phyloP scores from a whole-genome alignment of 768 basidiomycete species.

The Rossbeevera mucosa region DNA sequence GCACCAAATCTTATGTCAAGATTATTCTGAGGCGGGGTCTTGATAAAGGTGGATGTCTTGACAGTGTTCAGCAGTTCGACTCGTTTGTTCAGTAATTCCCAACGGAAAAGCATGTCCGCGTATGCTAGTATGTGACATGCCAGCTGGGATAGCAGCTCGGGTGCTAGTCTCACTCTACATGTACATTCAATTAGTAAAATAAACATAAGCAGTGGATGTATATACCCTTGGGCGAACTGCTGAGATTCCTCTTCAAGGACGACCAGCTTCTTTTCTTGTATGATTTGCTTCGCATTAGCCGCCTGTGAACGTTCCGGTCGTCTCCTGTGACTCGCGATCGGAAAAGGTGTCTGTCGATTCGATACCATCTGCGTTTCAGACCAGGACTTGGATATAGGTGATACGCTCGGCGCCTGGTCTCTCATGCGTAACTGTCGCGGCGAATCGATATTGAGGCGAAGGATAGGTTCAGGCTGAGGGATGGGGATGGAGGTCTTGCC shows the following conservation, averaged over 20 bases:
- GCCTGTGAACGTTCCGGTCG: conserved; percentile 42
- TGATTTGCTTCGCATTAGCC: conserved; percentile 25
- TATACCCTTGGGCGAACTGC: conserved; percentile 12
- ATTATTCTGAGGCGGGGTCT: conserved; percentile 23
- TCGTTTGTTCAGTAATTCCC: conserved; percentile 68
- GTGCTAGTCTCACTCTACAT: conserved; percentile 11
- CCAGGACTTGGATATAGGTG: conserved; percentile 51
- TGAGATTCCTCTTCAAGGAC: conserved; percentile 27
- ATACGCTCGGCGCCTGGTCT: conserved; percentile 24
- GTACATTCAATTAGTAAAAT: neutral
- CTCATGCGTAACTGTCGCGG: conserved; percentile 27
- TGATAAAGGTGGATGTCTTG: conserved; percentile 28
- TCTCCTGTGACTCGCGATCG: conserved; percentile 38
- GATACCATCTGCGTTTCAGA: conserved; percentile 41
- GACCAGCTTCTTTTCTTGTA: conserved; percentile 38
- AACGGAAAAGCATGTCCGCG: conserved; percentile 69
- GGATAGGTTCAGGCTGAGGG: conserved; percentile 17
- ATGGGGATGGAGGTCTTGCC: conserved; percentile 24
- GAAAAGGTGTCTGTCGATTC: conserved; percentile 36
- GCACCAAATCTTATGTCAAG: conserved; percentile 36
- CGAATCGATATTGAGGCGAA: conserved; percentile 25
- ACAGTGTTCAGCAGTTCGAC: conserved; percentile 70
- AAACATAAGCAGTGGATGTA: neutral
- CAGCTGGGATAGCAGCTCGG: conserved; percentile 38
- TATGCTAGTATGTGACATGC: conserved; percentile 61